Percentiles rank a stretch among this genome's conserved stretches.
Conservation (phyloP, 176 grass and related monocot species). For the Oryza punctata region DNA sequence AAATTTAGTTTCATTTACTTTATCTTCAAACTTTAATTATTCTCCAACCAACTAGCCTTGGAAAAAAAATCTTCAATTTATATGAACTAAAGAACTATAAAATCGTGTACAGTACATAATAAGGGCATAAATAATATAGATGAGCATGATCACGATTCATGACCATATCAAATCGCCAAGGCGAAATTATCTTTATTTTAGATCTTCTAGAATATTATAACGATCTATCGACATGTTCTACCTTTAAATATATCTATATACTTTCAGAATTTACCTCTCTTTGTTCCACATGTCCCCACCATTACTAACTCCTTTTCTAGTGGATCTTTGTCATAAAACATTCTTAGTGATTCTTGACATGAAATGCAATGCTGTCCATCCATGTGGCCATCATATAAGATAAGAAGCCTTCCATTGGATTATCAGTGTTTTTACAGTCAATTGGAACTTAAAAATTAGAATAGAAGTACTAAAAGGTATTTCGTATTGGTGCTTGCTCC, state of each 20-base stretch:
- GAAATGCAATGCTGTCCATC: constrained; percentile 31
- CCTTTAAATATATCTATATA: constrained; percentile 15
- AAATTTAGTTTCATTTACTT: neutral
- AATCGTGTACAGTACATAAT: neutral
- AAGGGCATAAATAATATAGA: neutral
- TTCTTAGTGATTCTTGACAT: constrained; percentile 32
- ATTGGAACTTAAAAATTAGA: neutral
- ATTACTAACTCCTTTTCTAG: constrained; percentile 25
- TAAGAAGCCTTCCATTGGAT: constrained; percentile 24
- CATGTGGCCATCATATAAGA: constrained; percentile 35
- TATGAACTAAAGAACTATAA: neutral
- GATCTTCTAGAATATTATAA: constrained; percentile 25
- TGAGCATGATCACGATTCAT: neutral
- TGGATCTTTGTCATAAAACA: constrained; percentile 28
- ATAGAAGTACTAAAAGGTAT: neutral
- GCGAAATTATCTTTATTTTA: neutral
- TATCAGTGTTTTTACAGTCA: neutral
- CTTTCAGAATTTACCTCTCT: constrained; percentile 43
- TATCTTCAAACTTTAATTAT: neutral
- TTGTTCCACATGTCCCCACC: constrained; percentile 22
- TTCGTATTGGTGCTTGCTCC: neutral
- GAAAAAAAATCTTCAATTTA: neutral
- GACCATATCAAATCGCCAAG: constrained; percentile 7
- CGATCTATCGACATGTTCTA: constrained; percentile 7
- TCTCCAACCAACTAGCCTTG: neutral